Evolutionary conservation across 768 basidiomycete genomes (phyloP), one percentile per base, ranked within the genome.

Genomic region (Clitopilus hobsonii): DNA sequence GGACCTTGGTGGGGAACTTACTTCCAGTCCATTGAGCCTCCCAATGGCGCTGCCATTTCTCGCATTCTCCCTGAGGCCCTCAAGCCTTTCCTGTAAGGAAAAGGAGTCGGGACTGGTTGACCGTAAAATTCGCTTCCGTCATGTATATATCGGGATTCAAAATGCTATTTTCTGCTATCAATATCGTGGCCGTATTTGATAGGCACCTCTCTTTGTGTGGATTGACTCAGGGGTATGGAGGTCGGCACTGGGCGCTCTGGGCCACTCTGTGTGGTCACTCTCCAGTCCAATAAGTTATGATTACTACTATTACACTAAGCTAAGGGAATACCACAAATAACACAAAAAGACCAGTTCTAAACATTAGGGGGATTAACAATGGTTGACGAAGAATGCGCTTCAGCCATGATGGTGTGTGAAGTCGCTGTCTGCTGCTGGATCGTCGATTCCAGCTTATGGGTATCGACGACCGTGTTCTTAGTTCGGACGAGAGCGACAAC

Each of bases 1-100:
- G 83, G 83, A 0, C 82, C 80, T 38, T 84, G 83, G 80, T 82
- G 81, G 81, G 77, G 74, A 29, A 63, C 56, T 65, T 85, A 83
- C 73, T 83, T 72, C 77, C 74, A 76, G 69, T 81, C 79, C 24
- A 83, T 83, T 54, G 81, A 86, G 67, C 83, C 83, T 10, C 83
- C 82, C 49, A 79, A 60, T 62, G 83, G 84, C 50, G 63, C 77
- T 58, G 69, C 83, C 18, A 73, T 86, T 58, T 51, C 81, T 10
- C 65, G 67, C 47, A 75, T 84, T 53, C 72, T 85, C 57, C 84
- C 83, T 20, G 74, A 84, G 64, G 81, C 82, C 5, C 74, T 83
- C 50, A 63, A 69, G 59, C 81, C 81, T 11, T 84, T 79, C 75
- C 59, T 82, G 56, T 81, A 75, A 36, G 32, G 32, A 10, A 11